Evolutionary conservation across 192 early-diverging fungal species (phyloP), one percentile per base, ranked within the genome.

Genomic region (Paraglomus occultum): DNA sequence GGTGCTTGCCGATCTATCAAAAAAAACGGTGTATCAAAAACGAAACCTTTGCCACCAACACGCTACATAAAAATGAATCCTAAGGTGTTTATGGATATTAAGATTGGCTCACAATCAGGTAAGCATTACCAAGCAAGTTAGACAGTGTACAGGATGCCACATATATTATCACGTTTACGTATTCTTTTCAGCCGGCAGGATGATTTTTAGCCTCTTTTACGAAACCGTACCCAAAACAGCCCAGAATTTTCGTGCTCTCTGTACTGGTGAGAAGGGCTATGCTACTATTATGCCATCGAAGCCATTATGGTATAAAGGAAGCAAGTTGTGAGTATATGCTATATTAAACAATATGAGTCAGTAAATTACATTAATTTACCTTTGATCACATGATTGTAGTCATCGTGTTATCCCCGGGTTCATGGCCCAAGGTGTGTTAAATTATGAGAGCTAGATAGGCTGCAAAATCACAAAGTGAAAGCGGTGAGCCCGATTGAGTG

Each of bases 151-250:
- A 31, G 31, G 31, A 31, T 31, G 31, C 31, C 31, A 31, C 31
- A 3, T 31, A 31, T 31, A 3, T 3, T 31, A 31, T 31, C 31
- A 31, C 31, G 31, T 31, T 31, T 31, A 31, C 31, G 31, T 31
- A 31, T 31, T 3, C 3, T 31, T 31, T 31, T 31, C 31, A 77
- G 74, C 79, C 69, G 83, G 83, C 77, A 79, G 83, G 51, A 73
- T 85, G 79, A 78, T 77, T 65, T 85, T 85, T 77, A 79, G 82
- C 83, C 85, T 91, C 71, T 89, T 88, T 80, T 82, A 82, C 50
- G 89, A 97, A 70, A 86, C 89, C 43, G 89, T 90, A 17, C 96
- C 96, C 75, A 90, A 89, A 85, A 96, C 95, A n/a, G 89, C 89
- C 43, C 92, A 98, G 77, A 98, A 98, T 89, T 98, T 98, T 80